These are phyloP conservation scores for Phytophthora uliginosa DNA, from an alignment of 352 stramenopile species.

Conservation along the genomic window DNA sequence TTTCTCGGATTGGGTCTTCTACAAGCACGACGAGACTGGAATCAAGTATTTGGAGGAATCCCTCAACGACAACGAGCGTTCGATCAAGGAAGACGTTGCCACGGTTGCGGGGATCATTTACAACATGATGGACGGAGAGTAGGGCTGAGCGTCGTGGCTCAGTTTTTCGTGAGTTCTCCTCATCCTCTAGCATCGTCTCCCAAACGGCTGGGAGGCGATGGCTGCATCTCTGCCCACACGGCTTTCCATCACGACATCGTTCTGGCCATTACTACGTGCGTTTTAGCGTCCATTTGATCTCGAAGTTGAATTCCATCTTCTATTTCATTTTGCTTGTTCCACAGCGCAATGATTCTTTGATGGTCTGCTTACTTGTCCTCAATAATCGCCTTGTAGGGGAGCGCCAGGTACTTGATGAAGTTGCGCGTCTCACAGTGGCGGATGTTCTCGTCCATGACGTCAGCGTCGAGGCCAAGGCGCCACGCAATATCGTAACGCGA, in stretches of 20 bases:
- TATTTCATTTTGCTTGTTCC: conserved; percentile 2
- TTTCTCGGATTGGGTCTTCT: conserved; percentile 14
- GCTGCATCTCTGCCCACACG: neutral
- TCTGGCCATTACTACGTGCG: neutral
- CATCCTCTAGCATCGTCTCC: no score
- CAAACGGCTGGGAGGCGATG: no score
- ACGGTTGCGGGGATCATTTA: conserved; percentile 3
- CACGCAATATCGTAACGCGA: conserved; percentile 85
- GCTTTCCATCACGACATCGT: neutral
- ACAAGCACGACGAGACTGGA: conserved; percentile 7
- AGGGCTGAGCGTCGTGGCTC: neutral
- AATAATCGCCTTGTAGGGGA: conserved; percentile 72
- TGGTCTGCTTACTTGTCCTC: conserved; percentile 43
- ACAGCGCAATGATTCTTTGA: neutral
- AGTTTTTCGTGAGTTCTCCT: no score
- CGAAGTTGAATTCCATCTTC: conserved; percentile 12
- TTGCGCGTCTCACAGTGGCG: conserved; percentile 85
- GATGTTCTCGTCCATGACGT: conserved; percentile 86
- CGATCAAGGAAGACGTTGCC: conserved; percentile 8
- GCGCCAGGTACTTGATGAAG: conserved; percentile 87
- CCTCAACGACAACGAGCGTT: conserved; percentile 10
- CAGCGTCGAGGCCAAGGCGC: conserved; percentile 77
- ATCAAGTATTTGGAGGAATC: conserved; percentile 15
- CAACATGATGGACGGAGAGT: conserved; percentile 5
- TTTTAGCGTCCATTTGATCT: neutral